Base-by-base conservation (phyloP, 2,329 filamentous ascomycete genomes). In the Tolypocladium endophyticum region DNA sequence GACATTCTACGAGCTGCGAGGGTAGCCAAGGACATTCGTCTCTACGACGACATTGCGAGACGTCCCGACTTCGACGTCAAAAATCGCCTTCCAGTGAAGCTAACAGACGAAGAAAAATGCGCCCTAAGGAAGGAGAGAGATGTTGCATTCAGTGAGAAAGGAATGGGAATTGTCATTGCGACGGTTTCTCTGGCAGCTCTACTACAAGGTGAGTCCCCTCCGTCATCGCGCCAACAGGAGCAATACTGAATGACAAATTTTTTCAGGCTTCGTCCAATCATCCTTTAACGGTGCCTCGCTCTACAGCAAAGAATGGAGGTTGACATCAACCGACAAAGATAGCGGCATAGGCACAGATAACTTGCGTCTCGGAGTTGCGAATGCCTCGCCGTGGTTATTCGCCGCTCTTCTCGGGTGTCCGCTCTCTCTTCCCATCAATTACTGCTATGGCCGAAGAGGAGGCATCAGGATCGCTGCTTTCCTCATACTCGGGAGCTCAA, bases 171-270 rank as follows among this genome's bases (percentile, higher is more conserved):
- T 14, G 75, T 78, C 57, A 71, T 77, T 45, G 61, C 74, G 38
- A 77, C 74, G 1, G 76, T 79, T 16, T 77, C 75, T 3, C 67
- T 78, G 3, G 76, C 76, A 0, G 76, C 76, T 0, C 73, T 78
- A 52, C 64, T 78, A 0, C 76, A 78, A 63, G 66, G 66, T 67
- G 28, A 60, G 56, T 8, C 20, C 20, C 47, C 20, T 23, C 11
- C 7, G 41, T 50, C 20, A 14, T n/a, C 18, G 0, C n/a, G 4
- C 4, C 8, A 7, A 36, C 11, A 36, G 30, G 8, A 4, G 5
- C 30, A 23, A 54, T 36, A 2, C 18, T 23, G 4, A 23, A n/a
- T 35, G 25, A 20, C n/a, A 25, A 23, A 2, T 23, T n/a, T 20
- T 18, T n/a, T 36, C 30, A 68, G 75, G 76, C 5, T 76, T 76